Percentiles rank a stretch among this genome's conserved stretches.
Conservation (phyloP, 1,284 basidiomycete genomes). For the Trametes sp. region DNA sequence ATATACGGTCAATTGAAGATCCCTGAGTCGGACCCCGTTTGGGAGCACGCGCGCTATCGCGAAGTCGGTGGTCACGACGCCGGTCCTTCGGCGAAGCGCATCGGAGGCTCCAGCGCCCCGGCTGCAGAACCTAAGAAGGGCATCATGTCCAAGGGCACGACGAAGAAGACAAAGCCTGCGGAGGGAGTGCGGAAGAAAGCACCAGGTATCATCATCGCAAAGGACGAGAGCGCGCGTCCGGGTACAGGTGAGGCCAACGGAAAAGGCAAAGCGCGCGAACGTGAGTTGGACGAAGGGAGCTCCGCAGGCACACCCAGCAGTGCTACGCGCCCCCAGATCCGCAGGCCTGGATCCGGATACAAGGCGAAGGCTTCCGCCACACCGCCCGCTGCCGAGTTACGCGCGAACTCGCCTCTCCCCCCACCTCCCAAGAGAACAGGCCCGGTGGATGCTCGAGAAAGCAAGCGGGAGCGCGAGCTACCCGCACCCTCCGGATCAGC, state of each 20-base stretch:
- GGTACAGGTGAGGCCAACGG: slow-evolving; percentile 22
- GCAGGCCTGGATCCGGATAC: slow-evolving; percentile 60
- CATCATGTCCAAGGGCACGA: slow-evolving; percentile 43
- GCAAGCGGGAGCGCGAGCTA: slow-evolving; percentile 27
- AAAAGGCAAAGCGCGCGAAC: slow-evolving; percentile 43
- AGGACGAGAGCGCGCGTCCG: slow-evolving; percentile 56
- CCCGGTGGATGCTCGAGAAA: slow-evolving; percentile 35
- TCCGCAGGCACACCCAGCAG: slow-evolving; percentile 29
- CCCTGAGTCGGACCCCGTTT: slow-evolving; percentile 61
- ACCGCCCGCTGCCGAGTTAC: slow-evolving; percentile 27
- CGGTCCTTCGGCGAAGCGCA: slow-evolving; percentile 18
- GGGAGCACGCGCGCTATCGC: slow-evolving; percentile 54
- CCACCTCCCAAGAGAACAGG: slow-evolving; percentile 32
- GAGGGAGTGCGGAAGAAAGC: slow-evolving; percentile 37
- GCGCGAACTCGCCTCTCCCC: slow-evolving; percentile 27
- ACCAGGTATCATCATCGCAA: slow-evolving; percentile 56
- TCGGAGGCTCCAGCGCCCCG: slow-evolving; percentile 23
- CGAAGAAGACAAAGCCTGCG: slow-evolving; percentile 51
- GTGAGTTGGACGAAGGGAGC: slow-evolving; percentile 27
- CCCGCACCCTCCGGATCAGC: slow-evolving; percentile 32
- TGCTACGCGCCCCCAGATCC: slow-evolving; percentile 28
- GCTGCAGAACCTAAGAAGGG: slow-evolving; percentile 24
- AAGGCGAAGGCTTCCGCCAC: slow-evolving; percentile 37
- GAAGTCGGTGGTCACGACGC: slow-evolving; percentile 8
- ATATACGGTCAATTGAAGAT: slow-evolving; percentile 58